Conservation (phyloP, 371 early-diverging fungal genomes). For the Mucor piriformis region DNA sequence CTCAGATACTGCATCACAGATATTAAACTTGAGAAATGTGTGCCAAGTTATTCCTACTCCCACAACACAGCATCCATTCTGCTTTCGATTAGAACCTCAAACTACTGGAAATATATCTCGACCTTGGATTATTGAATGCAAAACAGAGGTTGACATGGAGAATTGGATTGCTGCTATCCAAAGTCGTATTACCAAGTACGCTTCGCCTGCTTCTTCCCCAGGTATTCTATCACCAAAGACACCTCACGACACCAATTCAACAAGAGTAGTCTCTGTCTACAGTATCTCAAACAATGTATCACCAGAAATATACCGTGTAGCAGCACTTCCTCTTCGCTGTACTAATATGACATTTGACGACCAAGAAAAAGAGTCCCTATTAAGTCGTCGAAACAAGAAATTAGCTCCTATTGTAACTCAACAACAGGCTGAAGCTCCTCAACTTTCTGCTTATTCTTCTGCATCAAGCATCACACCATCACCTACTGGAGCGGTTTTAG, state of each 20-base stretch:
- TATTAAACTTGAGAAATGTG: slow-evolving; percentile 18
- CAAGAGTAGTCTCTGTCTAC: background rate
- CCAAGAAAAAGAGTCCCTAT: slow-evolving; percentile 8
- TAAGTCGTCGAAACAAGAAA: slow-evolving; percentile 24
- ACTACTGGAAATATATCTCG: background rate
- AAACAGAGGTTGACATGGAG: slow-evolving; percentile 25
- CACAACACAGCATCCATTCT: slow-evolving; percentile 15
- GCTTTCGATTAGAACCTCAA: slow-evolving; percentile 19
- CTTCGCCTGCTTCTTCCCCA: background rate
- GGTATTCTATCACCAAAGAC: background rate
- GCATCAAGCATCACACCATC: slow-evolving; percentile 7
- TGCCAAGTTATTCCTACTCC: slow-evolving; percentile 17
- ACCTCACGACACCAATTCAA: background rate
- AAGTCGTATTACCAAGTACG: slow-evolving; percentile 13
- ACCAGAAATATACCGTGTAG: slow-evolving; percentile 17
- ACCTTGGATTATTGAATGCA: slow-evolving; percentile 32
- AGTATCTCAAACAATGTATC: background rate
- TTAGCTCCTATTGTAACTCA: slow-evolving; percentile 25
- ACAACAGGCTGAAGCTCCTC: background rate
- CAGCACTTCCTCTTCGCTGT: slow-evolving; percentile 24
- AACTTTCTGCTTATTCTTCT: background rate
- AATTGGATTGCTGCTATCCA: slow-evolving; percentile 28
- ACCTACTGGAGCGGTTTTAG: slow-evolving; percentile 23
- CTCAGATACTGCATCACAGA: slow-evolving; percentile 17
- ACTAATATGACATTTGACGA: slow-evolving; percentile 11